Conservation (phyloP, 1,139 yeast genomes). For the Geotrichum restrictum region DNA sequence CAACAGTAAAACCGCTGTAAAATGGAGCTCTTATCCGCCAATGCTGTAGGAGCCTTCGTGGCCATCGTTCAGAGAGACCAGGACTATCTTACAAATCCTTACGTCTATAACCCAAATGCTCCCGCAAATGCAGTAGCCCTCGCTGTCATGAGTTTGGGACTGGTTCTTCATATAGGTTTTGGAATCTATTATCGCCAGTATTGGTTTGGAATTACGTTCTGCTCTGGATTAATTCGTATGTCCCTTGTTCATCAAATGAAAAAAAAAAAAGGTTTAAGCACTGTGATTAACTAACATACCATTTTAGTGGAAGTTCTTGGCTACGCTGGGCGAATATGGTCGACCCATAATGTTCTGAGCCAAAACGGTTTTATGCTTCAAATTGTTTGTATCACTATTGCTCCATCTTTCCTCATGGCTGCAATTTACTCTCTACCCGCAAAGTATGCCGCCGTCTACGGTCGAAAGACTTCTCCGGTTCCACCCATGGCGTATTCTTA, state of each 20-base stretch:
- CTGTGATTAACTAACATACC: background rate
- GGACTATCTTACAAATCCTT: no score
- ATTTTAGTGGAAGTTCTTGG: conserved; percentile 59
- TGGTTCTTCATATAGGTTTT: conserved; percentile 41
- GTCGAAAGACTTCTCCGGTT: conserved; percentile 55
- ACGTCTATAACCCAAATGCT: conserved; percentile 43
- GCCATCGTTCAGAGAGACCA: no score
- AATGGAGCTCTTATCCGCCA: no score
- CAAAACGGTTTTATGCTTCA: conserved; percentile 56
- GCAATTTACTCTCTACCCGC: conserved; percentile 77
- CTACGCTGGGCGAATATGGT: conserved; percentile 58
- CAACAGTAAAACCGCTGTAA: no score
- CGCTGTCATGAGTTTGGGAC: conserved; percentile 46
- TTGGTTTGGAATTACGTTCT: conserved; percentile 67
- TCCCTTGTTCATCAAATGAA: background rate
- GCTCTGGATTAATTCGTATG: conserved; percentile 48
- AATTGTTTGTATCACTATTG: conserved; percentile 65
- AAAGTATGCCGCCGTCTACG: conserved; percentile 65
- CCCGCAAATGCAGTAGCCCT: conserved; percentile 49
- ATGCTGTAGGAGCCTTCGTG: no score
- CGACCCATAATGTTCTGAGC: conserved; percentile 41
- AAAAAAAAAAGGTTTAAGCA: no score
- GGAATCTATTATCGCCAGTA: conserved; percentile 54
- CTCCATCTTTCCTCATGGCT: conserved; percentile 87
- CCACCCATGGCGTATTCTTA: conserved; percentile 73